Evolutionary conservation across 1,284 basidiomycete genomes (phyloP), one percentile per base, ranked within the genome.

Genomic region (Stereum hirsutum): DNA sequence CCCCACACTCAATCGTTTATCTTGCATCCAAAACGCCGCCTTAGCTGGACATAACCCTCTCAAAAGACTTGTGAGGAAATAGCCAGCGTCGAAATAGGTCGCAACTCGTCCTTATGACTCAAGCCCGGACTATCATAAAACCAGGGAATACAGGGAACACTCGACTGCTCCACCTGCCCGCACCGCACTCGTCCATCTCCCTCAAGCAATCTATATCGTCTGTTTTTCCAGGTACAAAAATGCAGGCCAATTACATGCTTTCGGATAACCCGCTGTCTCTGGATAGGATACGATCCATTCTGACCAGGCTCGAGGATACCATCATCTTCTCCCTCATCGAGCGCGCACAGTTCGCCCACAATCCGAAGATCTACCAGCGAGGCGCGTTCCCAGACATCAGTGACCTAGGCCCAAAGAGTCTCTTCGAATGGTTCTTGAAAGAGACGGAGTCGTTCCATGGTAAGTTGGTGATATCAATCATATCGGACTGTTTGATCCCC

Each of bases 241-340:
- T 83, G 74, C 71, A 78, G 50, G 78, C 79, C 34, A 89, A 89
- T 57, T 86, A 82, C 52, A 79, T 81, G 58, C 66, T 77, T 46
- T 71, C 70, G 25, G 73, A 75, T 33, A 81, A 92, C 56, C 86
- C 93, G 7, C 75, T 97, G 20, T 87, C 82, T 20, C 69, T 96
- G 21, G 84, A 91, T 44, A 74, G 80, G 45, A 98, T 99, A 54
- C 75, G 96, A 46, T 80, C 81, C 15, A 86, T 92, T 43, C 73
- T 99, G 14, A 82, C 78, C 51, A 78, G 96, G 15, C 78, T 99
- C 17, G 96, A 99, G 59, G 96, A 99, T 54, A 99, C 95, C 17
- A 99, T 99, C 68, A 96, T 98, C 59, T 99, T 99, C 59, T 82
- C 76, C 43, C 74, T 94, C 53, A 99, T 99, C 56, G 96, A 99